These are phyloP conservation scores for Melaleuca alternifolia DNA, from an alignment of 345 rosid species.

Conservation along the genomic window DNA sequence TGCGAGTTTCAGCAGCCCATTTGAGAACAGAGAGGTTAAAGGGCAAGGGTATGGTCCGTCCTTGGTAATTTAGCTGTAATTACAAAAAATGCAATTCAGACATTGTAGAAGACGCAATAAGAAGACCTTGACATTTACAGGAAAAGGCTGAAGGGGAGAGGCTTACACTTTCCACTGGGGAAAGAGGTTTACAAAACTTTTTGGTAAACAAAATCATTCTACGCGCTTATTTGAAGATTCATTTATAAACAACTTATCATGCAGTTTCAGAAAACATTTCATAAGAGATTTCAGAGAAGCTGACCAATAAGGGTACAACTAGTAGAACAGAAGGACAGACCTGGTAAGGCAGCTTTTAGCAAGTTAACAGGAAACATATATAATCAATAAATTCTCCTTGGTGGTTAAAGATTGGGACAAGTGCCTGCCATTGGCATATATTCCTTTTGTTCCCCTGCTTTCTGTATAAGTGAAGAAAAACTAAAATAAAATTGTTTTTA, in stretches of 20 bases:
- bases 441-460: not conserved
- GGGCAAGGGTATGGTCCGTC: constrained; percentile 58
- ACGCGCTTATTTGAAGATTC: not conserved
- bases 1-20: constrained; percentile 70
- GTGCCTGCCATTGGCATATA: not conserved
- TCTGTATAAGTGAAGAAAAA: not conserved
- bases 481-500: not conserved
- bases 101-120: not conserved
- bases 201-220: not conserved
- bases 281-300: not conserved
- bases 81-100: not conserved
- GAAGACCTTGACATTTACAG: not conserved
- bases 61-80: constrained; percentile 50
- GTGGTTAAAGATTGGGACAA: not conserved
- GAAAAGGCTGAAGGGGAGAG: not conserved
- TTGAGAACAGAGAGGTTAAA: constrained; percentile 56
- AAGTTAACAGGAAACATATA: not conserved
- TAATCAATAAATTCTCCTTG: not conserved
- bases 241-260: not conserved
- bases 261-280: not conserved
- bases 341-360: not conserved
- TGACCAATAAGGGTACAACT: not conserved
- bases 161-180: not conserved
- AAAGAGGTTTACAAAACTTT: not conserved
- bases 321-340: not conserved